phyloP scores from a whole-genome alignment of 345 rosid species.

The Eucalyptus curtisii region DNA sequence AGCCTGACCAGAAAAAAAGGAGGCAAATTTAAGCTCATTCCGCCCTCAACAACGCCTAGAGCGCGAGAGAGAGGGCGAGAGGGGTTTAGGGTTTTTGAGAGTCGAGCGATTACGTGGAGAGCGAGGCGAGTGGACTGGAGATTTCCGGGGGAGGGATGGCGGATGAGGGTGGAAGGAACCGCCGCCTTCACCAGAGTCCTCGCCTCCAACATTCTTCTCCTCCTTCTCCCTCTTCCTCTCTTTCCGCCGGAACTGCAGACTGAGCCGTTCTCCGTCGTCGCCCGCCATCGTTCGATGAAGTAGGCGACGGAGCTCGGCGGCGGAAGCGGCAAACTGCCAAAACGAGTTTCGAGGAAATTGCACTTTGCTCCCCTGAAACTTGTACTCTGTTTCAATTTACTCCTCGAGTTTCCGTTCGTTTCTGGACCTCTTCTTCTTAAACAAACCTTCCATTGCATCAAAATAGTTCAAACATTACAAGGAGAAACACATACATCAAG shows the following conservation, averaged over 20 bases:
- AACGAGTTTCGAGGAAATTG: background rate
- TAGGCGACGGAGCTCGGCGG: background rate
- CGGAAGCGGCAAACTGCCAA: background rate
- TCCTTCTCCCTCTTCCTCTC: background rate
- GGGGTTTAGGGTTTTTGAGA: background rate
- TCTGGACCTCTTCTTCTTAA: background rate
- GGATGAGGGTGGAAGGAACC: constrained; percentile 33
- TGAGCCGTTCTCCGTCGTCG: background rate
- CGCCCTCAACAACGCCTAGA: background rate
- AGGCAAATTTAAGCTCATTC: background rate
- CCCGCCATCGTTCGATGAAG: background rate
- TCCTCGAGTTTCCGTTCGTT: background rate
- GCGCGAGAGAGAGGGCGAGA: background rate
- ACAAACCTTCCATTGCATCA: too few relatives aligned
- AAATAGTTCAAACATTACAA: too few relatives aligned
- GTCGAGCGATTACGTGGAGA: constrained; percentile 22
- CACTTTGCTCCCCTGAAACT: background rate
- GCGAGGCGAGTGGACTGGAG: constrained; percentile 66
- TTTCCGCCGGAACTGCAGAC: background rate
- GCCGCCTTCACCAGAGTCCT: constrained; percentile 35
- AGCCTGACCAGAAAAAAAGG: constrained; percentile 9
- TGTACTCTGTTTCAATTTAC: background rate
- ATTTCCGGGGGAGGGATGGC: constrained; percentile 49
- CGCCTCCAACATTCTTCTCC: constrained; percentile 18
- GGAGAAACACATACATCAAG: too few relatives aligned